Base-by-base conservation (phyloP, 1,284 basidiomycete species). In the Fomitopsis schrenkii region DNA sequence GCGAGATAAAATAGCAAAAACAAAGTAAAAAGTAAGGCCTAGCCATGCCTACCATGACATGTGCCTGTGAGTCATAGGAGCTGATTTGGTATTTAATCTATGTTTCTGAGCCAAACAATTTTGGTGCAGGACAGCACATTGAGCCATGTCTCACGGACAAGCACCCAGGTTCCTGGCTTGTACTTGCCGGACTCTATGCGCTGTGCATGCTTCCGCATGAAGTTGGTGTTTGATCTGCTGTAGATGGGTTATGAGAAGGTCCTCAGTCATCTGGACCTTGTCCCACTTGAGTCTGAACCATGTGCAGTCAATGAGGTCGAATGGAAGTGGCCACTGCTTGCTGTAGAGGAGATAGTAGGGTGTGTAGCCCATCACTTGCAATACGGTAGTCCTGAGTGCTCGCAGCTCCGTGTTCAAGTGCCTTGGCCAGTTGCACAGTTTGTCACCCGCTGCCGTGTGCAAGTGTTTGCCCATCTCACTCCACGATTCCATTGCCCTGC, bases 281-380 rank as follows among this genome's bases (percentile, higher is more conserved):
- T 71, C 45, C 71, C 71, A 76, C 19, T 72, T 70, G 0, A 74
- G 63, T 0, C 65, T 65, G 30, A 66, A 62, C 71, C 74, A 78
- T 0, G 75, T 76, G 0, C 63, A 58, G 46, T 77, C 72, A 10
- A 66, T 54, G 14, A 74, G 55, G 44, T 77, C 72, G 55, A 75
- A 75, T 0, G 71, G 68, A 28, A 77, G 65, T 17, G 76, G 59
- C 0, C 71, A 70, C 19, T 75, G 66, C 8, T 65, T 59, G 0
- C 76, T 74, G 64, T 77, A 75, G 5, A 76, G 63, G 2, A 78
- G 58, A 42, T 69, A 76, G 57, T 72, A 77, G 0, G 76, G 75
- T 0, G 74, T 64, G 44, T 67, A 74, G 1, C 74, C 73, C 0
- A 75, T 76, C 0, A 68, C 57, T 0, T 70, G 57, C 4, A 64